Base-by-base conservation (phyloP, 1,284 basidiomycete species). In the Marasmius tenuissimus region DNA sequence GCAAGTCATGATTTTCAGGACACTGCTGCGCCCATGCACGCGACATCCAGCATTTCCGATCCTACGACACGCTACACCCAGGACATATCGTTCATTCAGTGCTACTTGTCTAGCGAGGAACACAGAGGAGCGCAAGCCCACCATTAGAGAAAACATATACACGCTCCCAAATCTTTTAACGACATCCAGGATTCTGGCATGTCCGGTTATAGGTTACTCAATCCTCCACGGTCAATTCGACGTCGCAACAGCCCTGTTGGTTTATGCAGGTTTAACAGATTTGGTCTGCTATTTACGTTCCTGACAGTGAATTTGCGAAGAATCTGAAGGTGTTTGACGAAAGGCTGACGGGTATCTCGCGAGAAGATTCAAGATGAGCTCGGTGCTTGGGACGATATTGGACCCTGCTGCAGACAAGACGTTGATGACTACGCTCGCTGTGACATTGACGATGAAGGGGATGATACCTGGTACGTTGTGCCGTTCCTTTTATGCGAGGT, bases 361-460 rank as follows among this genome's bases (percentile, higher is more conserved):
- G 0, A 83, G 97, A 63, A 84, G 85, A 63, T 97, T 84, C 79
- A 88, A 92, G 49, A 91, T 95, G 89, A 84, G 79, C 57, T 91
- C 93, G 10, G 94, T 98, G 10, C 82, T 99, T 39, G 97, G 97
- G 10, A 93, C 93, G 11, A 96, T 99, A 62, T 84, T 98, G 7
- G 97, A 99, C 74, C 97, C 97, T 8, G 95, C 96, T 0, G 97
- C 97, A 1, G 97, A 99, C 83, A 99, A 99, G 78, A 83, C 88
- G 27, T 79, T 99, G 51, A 93, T 99, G 90, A 97, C 97, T 0
- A 98, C 96, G 0, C 82, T 99, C 72, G 95, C 94, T 1, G 80
- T 97, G 53, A 92, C 94, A 0, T 78, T 99, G 60, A 87, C 93
- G 0, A 85, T 92, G 80, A 90, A 92, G 67, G 89, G 87, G 9